phyloP scores from a whole-genome alignment of 2,329 filamentous ascomycete genomes.

The Boeremia exigua region DNA sequence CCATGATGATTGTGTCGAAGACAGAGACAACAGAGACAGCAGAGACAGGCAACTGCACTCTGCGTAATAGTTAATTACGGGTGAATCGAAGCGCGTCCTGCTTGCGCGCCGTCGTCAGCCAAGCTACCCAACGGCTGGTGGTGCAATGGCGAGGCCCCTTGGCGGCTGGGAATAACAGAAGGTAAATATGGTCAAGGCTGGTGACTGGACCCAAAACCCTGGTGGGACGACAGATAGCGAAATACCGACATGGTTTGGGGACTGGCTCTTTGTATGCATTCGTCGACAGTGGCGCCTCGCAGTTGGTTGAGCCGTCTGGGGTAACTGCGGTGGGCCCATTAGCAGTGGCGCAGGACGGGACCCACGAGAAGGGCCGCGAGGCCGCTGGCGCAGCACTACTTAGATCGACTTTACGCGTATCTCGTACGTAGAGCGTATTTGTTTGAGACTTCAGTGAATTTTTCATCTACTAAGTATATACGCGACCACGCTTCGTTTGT shows the following conservation, averaged over 20 bases:
- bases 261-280: constrained; percentile 6
- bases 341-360: constrained; percentile 7
- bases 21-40: not conserved
- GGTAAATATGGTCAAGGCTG: not conserved
- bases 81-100: constrained; percentile 1
- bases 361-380: not conserved
- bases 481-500: not conserved
- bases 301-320: not conserved
- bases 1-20: constrained; percentile 25
- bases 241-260: constrained; percentile 5
- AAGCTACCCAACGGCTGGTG: constrained; percentile 8
- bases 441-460: not conserved
- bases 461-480: not conserved
- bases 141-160: constrained; percentile 9
- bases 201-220: not conserved
- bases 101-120: constrained; percentile 16
- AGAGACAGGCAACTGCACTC: not conserved
- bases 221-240: not conserved
- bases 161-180: constrained; percentile 7
- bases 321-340: constrained; percentile 8
- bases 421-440: constrained; percentile 1
- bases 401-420: constrained; percentile 2
- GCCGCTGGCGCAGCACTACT: constrained; percentile 5
- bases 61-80: not conserved
- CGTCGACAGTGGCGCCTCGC: not conserved